Base-by-base conservation (phyloP, 2,329 filamentous ascomycete species). In the Apiospora sp. region DNA sequence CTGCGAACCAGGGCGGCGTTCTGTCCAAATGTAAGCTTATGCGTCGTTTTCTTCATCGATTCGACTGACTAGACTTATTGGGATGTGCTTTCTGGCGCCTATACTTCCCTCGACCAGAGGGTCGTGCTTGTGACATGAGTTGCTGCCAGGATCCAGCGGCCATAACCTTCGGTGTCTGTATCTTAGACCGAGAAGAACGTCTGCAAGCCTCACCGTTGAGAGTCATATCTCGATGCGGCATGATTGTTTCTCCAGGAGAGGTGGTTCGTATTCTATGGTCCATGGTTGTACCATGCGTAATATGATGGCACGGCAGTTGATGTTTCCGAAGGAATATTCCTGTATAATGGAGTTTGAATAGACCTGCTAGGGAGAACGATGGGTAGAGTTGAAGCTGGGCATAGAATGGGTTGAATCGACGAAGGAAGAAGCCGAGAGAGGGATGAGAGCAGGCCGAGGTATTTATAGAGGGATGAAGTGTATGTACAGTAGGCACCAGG, bases 1-100 rank as follows among this genome's bases (percentile, higher is more conserved):
- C n/a, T 51, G 48, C 48, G 48, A 51, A 51, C 48, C n/a, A 51
- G 4, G n/a, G 48, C 4, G n/a, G 22, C 48, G n/a, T 51, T 51
- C n/a, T 51, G n/a, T 51, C n/a, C 6, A 51, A 51, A 51, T 24
- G 8, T 51, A 2, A 51, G 48, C 48, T 24, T 27, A 13, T 51
- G 48, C n/a, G 48, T 24, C 48, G n/a, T 51, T 51, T 51, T 51
- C 48, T 51, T 51, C n/a, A 51, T 51, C 48, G n/a, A 51, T 51
- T 51, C 48, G 48, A 51, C n/a, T 51, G n/a, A 51, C n/a, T 51
- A 51, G 48, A 27, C 6, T 27, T 51, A 6, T 51, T 51, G n/a
- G n/a, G 48, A 51, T 7, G 48, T 51, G 48, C n/a, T 51, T 51
- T 51, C n/a, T 7, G 48, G n/a, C 48, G 48, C 48, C n/a, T 51